These are phyloP conservation scores for Phaseolus lunatus DNA, from an alignment of 306 rosid genomes.

Conservation along the genomic window DNA sequence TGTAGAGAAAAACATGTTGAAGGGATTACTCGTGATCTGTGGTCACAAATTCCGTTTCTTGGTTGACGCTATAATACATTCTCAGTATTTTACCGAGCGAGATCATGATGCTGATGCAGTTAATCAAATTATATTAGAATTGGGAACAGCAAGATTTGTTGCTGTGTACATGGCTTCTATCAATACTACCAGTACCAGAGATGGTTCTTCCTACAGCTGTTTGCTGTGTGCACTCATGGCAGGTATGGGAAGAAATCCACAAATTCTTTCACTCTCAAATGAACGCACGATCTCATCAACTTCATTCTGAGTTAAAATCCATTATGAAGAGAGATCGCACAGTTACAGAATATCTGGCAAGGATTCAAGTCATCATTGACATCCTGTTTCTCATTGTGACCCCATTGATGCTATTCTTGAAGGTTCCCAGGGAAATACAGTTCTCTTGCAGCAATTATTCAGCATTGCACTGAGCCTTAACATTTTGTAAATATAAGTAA, in stretches of 20 bases:
- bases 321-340: background rate
- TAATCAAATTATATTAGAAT: background rate
- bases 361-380: background rate
- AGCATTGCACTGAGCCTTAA: background rate
- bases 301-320: background rate
- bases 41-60: background rate
- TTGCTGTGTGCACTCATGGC: background rate
- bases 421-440: background rate
- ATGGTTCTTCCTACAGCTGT: background rate
- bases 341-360: no score
- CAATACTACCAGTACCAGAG: background rate
- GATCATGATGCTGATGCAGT: background rate
- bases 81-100: background rate
- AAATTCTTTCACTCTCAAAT: background rate
- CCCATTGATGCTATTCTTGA: background rate
- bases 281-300: background rate
- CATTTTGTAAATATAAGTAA: constrained; percentile 6
- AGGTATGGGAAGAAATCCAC: background rate
- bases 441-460: background rate
- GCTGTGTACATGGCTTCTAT: background rate
- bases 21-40: background rate
- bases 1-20: background rate
- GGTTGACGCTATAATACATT: background rate
- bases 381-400: background rate
- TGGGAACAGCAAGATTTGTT: background rate